A percentile compares a stretch with the other conserved stretches of the same genome.
These are phyloP conservation scores for Eremochloa ophiuroides DNA, from an alignment of 176 grass and related monocot species.

Conservation along the genomic window DNA sequence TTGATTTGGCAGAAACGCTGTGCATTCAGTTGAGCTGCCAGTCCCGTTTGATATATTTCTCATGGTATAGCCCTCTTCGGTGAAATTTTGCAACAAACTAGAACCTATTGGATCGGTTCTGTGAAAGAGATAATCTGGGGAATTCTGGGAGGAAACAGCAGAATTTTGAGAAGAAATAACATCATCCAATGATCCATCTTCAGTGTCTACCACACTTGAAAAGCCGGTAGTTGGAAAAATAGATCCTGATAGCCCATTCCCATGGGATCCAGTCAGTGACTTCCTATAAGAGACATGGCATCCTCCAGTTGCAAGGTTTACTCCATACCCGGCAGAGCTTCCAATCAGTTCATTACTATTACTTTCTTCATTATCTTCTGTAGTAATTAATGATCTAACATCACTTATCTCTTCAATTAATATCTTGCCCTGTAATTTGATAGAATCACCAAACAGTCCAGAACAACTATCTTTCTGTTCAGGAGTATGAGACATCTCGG, in stretches of 20 bases:
- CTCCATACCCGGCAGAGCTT: constrained; percentile 35
- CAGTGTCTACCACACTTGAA: constrained; percentile 30
- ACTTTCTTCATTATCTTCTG: constrained; percentile 62
- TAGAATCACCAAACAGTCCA: constrained; percentile 38
- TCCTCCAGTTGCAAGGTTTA: constrained; percentile 18
- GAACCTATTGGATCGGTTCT: constrained; percentile 16
- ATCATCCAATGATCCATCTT: constrained; percentile 46
- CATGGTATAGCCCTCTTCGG: constrained; percentile 24
- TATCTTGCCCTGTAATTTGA: constrained; percentile 51
- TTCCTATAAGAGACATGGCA: constrained; percentile 30
- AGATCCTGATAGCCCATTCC: constrained; percentile 32
- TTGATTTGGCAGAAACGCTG: constrained; percentile 47
- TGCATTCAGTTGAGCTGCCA: constrained; percentile 33
- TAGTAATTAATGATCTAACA: constrained; percentile 34
- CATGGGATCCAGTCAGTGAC: constrained; percentile 29
- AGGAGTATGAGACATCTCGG: constrained; percentile 15
- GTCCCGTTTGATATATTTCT: constrained; percentile 27
- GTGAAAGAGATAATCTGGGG: constrained; percentile 37
- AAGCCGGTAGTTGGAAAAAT: constrained; percentile 8
- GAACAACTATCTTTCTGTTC: constrained; percentile 39
- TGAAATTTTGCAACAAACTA: constrained; percentile 34
- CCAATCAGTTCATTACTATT: constrained; percentile 55
- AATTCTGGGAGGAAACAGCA: constrained; percentile 55
- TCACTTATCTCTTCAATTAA: constrained; percentile 52
- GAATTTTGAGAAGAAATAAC: constrained; percentile 68